Evolutionary conservation across 2,329 filamentous ascomycete species (phyloP).

Genomic region (Boeremia lycopersici): DNA sequence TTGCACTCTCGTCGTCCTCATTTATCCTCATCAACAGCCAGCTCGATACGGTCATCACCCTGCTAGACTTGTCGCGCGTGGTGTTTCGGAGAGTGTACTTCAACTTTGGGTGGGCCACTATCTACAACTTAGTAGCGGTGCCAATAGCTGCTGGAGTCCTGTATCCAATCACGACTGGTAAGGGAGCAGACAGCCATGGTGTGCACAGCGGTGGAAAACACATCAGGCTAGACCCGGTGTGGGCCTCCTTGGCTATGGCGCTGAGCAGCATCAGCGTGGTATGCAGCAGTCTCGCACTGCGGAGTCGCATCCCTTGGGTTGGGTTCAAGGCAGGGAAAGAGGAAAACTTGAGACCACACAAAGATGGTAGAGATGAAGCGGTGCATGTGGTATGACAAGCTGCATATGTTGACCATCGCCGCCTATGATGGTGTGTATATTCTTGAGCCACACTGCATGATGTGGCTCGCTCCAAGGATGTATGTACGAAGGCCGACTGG

Average conservation of each 20-base stretch:
- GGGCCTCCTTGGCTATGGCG: constrained; percentile 92
- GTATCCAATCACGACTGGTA: constrained; percentile 62
- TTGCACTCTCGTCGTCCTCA: constrained; percentile 79
- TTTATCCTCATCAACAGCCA: constrained; percentile 80
- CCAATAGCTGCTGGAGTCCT: constrained; percentile 82
- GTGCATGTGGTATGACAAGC: constrained; percentile 1
- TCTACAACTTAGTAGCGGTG: constrained; percentile 80
- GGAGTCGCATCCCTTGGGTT: constrained; percentile 54
- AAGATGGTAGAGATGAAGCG: neutral
- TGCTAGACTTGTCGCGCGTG: constrained; percentile 71
- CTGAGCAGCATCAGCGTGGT: constrained; percentile 90
- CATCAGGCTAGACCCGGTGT: constrained; percentile 74
- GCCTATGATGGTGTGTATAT: neutral
- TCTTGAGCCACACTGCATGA: constrained; percentile 4
- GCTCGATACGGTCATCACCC: constrained; percentile 71
- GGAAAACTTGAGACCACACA: neutral
- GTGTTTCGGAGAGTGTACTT: constrained; percentile 81
- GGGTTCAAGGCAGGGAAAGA: constrained; percentile 47
- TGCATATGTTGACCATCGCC: neutral
- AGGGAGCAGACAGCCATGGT: constrained; percentile 54
- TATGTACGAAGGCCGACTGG: neutral
- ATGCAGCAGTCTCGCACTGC: constrained; percentile 76
- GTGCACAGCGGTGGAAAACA: constrained; percentile 54
- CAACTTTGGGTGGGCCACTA: constrained; percentile 84
- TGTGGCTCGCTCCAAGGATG: neutral